phyloP scores from a whole-genome alignment of 1,139 yeast species.

The Barnettozyma hawaiiensis region DNA sequence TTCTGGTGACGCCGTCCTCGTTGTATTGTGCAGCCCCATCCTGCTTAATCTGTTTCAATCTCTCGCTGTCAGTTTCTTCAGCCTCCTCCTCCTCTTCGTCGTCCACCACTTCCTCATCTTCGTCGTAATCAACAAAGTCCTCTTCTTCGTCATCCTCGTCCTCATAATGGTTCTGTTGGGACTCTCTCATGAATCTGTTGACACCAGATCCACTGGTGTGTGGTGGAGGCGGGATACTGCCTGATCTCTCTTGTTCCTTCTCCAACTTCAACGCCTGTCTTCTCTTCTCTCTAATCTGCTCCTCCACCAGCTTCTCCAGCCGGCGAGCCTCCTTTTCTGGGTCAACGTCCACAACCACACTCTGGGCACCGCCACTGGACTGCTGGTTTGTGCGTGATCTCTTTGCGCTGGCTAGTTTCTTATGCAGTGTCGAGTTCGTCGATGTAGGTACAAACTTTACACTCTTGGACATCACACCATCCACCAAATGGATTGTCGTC shows the following conservation, averaged over 20 bases:
- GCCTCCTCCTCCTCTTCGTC: slow-evolving; percentile 35
- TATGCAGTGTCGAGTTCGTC: slow-evolving; percentile 75
- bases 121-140: slow-evolving; percentile 37
- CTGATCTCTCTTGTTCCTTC: slow-evolving; percentile 47
- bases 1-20: slow-evolving; percentile 29
- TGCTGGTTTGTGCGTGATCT: slow-evolving; percentile 57
- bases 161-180: slow-evolving; percentile 23
- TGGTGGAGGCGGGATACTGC: slow-evolving; percentile 17
- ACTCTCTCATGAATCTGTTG: slow-evolving; percentile 25
- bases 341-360: slow-evolving; percentile 76
- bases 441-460: slow-evolving; percentile 85
- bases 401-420: slow-evolving; percentile 71
- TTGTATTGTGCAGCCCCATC: slow-evolving; percentile 21
- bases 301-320: slow-evolving; percentile 74
- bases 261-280: slow-evolving; percentile 52
- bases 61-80: slow-evolving; percentile 30
- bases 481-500: slow-evolving; percentile 22
- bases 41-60: slow-evolving; percentile 7
- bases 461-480: slow-evolving; percentile 42
- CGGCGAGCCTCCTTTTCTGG: slow-evolving; percentile 81
- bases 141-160: slow-evolving; percentile 40
- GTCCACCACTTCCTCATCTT: slow-evolving; percentile 46
- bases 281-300: slow-evolving; percentile 64
- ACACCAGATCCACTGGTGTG: slow-evolving; percentile 25
- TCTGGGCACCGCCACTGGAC: slow-evolving; percentile 52